Conservation (phyloP, 2,329 filamentous ascomycete species). For the Lasiodiplodia citricola region DNA sequence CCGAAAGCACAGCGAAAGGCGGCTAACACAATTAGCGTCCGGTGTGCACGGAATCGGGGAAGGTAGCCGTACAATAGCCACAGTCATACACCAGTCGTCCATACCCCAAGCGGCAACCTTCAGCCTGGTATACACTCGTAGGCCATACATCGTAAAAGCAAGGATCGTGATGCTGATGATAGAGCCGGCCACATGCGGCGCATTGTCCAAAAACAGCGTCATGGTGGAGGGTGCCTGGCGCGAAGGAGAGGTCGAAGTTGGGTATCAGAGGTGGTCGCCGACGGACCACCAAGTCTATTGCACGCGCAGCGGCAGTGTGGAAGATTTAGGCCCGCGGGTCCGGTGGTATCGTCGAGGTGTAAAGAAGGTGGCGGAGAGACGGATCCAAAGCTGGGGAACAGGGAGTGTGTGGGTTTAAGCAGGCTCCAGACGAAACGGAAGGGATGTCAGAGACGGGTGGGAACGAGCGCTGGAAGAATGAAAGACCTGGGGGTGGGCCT, state of each 20-base stretch:
- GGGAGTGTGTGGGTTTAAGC: slow-evolving; percentile 9
- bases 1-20: slow-evolving; percentile 35
- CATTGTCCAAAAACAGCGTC: slow-evolving; percentile 26
- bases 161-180: slow-evolving; percentile 31
- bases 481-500: slow-evolving; percentile 19
- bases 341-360: slow-evolving; percentile 1
- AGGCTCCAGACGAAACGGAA: slow-evolving; percentile 1
- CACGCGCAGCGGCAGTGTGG: neutral
- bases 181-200: slow-evolving; percentile 32
- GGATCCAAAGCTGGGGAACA: slow-evolving; percentile 17
- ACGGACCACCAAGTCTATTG: neutral
- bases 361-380: neutral
- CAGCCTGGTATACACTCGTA: slow-evolving; percentile 33
- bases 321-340: neutral
- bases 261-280: neutral
- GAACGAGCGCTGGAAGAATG: slow-evolving; percentile 10
- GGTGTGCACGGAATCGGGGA: slow-evolving; percentile 17
- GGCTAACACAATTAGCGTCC: slow-evolving; percentile 29
- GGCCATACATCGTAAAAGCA: slow-evolving; percentile 30
- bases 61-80: slow-evolving; percentile 28
- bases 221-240: neutral
- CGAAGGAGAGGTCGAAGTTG: neutral
- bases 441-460: slow-evolving; percentile 11
- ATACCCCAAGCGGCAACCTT: slow-evolving; percentile 34
- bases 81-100: slow-evolving; percentile 40